Evolutionary conservation across 2,329 filamentous ascomycete genomes (phyloP), one percentile per base, ranked within the genome.

Genomic region (Waltergamsia citrina): DNA sequence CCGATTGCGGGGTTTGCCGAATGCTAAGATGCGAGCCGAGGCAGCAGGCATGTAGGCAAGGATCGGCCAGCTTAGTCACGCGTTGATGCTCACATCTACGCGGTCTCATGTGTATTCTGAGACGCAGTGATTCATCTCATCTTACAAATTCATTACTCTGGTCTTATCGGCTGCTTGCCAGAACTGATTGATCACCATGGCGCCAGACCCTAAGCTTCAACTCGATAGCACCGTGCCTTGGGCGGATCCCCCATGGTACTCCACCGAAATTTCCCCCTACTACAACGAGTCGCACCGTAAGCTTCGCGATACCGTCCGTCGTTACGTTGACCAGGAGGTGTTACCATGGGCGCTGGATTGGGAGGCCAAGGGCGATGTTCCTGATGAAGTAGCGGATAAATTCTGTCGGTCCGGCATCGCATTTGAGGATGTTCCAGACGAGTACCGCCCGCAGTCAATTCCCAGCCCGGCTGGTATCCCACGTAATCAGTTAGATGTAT

Each of bases 221-320:
- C 26, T 28, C 18, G 29, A 30, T 19, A 17, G 21, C 4, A 12
- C 4, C 14, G 21, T 30, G 11, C 15, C 29, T 4, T 30, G 29
- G 29, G 21, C 16, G 27, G 51, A 56, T 32, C 51, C 53, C 3
- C 44, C 46, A 1, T 56, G 51, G 53, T 45, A 46, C 33, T 39
- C 42, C 18, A 33, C 45, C 1, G 40, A 52, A 6, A 38, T 45
- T 6, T 53, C 51, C 3, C 73, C 76, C 1, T 80, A 81, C 55
- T 82, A 83, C 60, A 78, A 67, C 19, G 62, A 68, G 11, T 70
- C 69, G 3, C 79, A 83, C 48, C 65, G 67, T 21, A 57, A 53
- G n/a, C 61, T 82, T 2, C 72, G 74, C 33, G 60, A 69, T 24
- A 62, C 59, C 5, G 56, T 81, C 1, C 69, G 78, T 25, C 47